Evolutionary conservation across 2,329 filamentous ascomycete genomes (phyloP).

Genomic region (Teratosphaeriaceae sp.): DNA sequence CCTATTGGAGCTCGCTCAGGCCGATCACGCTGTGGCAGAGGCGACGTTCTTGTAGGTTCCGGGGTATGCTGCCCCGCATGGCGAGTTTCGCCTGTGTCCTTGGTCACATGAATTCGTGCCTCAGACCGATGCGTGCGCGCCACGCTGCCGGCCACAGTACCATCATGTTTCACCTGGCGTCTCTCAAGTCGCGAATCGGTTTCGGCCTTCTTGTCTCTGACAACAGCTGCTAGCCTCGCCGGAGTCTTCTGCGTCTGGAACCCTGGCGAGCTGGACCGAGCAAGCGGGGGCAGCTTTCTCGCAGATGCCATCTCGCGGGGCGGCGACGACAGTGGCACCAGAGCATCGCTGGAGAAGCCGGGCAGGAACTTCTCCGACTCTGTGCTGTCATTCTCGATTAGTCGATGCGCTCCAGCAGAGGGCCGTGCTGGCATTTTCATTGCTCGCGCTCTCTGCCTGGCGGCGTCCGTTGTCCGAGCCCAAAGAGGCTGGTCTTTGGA

Average conservation of each 20-base stretch:
- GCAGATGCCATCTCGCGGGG: background rate
- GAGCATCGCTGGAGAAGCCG: conserved; percentile 21
- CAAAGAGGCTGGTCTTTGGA: conserved; percentile 17
- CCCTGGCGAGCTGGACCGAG: conserved; percentile 30
- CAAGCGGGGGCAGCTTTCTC: conserved; percentile 14
- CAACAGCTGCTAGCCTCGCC: background rate
- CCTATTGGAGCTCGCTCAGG: conserved; percentile 6
- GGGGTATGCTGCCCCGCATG: too few relatives aligned
- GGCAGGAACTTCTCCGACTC: conserved; percentile 19
- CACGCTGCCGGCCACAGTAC: too few relatives aligned
- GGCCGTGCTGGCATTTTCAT: conserved; percentile 11
- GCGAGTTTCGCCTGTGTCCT: too few relatives aligned
- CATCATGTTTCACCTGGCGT: too few relatives aligned
- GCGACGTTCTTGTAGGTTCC: too few relatives aligned
- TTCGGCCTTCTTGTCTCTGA: background rate
- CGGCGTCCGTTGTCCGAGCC: conserved; percentile 23
- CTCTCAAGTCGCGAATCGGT: too few relatives aligned
- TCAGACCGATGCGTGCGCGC: too few relatives aligned
- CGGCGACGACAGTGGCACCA: conserved; percentile 18
- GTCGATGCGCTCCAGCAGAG: conserved; percentile 28
- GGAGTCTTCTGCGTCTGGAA: conserved; percentile 18
- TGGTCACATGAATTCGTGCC: too few relatives aligned
- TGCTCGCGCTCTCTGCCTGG: conserved; percentile 15
- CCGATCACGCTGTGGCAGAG: background rate
- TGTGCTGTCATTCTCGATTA: conserved; percentile 31